Conservation (phyloP, 306 rosid species). For the Phaseolus lunatus region DNA sequence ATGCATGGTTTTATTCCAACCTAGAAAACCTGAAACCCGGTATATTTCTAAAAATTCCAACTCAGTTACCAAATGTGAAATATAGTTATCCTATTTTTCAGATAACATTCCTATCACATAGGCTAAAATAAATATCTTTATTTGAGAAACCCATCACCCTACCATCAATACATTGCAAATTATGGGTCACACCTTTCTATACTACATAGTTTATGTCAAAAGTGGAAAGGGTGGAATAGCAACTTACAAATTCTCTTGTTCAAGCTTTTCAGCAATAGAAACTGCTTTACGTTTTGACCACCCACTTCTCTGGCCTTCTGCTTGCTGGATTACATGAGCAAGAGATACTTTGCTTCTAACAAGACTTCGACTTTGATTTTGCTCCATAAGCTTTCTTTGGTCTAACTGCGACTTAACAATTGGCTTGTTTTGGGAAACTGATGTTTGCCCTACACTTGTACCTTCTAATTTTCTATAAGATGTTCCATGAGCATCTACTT, state of each 20-base stretch:
- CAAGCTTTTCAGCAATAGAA: slow-evolving; percentile 98
- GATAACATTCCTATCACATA: too few species aligned
- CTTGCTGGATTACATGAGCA: slow-evolving; percentile 98
- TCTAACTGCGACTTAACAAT: slow-evolving; percentile 53
- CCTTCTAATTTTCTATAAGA: slow-evolving; percentile 56
- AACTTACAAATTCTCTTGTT: slow-evolving; percentile 93
- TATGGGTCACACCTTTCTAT: slow-evolving; percentile 13
- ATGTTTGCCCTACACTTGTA: slow-evolving; percentile 49
- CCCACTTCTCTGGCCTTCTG: slow-evolving; percentile 80
- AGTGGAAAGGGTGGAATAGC: slow-evolving; percentile 32
- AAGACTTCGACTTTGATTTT: slow-evolving; percentile 75
- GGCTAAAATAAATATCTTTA: too few species aligned
- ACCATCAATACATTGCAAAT: not conserved
- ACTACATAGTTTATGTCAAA: not conserved
- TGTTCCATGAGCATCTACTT: slow-evolving; percentile 49
- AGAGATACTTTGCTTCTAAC: slow-evolving; percentile 96
- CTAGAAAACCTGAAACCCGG: not conserved
- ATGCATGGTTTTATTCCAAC: not conserved
- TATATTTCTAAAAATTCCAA: not conserved
- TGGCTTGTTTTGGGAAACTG: slow-evolving; percentile 57
- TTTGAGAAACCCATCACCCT: not conserved
- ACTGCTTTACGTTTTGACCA: slow-evolving; percentile 95
- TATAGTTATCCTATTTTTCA: slow-evolving; percentile 1
- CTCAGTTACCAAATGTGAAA: slow-evolving; percentile 8
- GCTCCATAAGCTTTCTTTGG: slow-evolving; percentile 62